These are phyloP conservation scores for Candolleomyces aberdarensis DNA, from an alignment of 768 basidiomycete species.

Conservation along the genomic window DNA sequence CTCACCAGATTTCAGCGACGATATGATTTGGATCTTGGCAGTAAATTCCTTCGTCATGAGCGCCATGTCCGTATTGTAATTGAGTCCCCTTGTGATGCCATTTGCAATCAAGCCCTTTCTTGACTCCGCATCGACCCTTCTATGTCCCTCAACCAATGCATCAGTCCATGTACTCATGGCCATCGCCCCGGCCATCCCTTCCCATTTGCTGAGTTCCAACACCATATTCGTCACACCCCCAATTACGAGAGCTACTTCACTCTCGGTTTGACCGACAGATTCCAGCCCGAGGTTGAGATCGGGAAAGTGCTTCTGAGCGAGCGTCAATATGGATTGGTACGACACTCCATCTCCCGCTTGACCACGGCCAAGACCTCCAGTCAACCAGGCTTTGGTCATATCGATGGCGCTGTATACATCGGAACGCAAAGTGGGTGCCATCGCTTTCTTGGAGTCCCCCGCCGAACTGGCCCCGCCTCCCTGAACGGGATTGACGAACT, in stretches of 20 bases:
- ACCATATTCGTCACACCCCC: conserved; percentile 55
- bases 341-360: conserved; percentile 56
- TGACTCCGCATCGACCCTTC: conserved; percentile 23
- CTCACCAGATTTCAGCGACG: conserved; percentile 49
- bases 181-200: conserved; percentile 54
- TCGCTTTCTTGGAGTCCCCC: conserved; percentile 32
- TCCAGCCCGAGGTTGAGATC: conserved; percentile 42
- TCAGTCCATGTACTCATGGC: conserved; percentile 56
- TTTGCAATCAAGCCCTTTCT: conserved; percentile 42
- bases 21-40: conserved; percentile 51
- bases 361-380: conserved; percentile 33
- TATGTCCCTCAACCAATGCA: conserved; percentile 39
- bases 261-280: conserved; percentile 41
- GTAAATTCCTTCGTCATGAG: conserved; percentile 55
- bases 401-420: conserved; percentile 52
- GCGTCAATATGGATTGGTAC: conserved; percentile 39
- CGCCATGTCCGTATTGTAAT: conserved; percentile 44
- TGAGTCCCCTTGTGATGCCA: conserved; percentile 50
- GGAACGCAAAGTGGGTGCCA: conserved; percentile 46
- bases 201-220: conserved; percentile 54
- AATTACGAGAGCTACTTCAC: conserved; percentile 47
- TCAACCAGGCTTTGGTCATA: conserved; percentile 43
- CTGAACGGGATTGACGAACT: conserved; percentile 31
- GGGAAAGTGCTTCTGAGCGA: conserved; percentile 50
- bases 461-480: conserved; percentile 16